Evolutionary conservation across 2,329 filamentous ascomycete species (phyloP).

Genomic region (Penicillium sp.): DNA sequence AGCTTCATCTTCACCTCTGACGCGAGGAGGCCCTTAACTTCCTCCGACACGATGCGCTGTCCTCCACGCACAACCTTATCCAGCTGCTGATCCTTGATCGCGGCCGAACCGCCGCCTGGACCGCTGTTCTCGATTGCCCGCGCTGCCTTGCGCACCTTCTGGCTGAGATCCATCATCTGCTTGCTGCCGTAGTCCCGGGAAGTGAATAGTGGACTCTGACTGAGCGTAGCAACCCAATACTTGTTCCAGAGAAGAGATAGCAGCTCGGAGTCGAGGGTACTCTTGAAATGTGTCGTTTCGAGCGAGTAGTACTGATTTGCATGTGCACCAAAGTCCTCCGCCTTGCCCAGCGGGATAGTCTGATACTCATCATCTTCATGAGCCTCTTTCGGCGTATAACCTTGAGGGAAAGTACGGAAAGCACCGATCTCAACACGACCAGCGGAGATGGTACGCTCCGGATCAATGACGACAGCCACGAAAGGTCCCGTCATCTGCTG

Average conservation of each 20-base stretch:
- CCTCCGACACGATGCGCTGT: conserved; percentile 55
- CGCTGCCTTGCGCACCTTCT: conserved; percentile 69
- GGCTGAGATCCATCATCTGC: conserved; percentile 81
- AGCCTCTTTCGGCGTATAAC: conserved; percentile 57
- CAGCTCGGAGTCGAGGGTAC: conserved; percentile 78
- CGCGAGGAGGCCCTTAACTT: conserved; percentile 45
- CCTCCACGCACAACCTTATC: conserved; percentile 55
- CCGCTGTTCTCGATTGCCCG: conserved; percentile 35
- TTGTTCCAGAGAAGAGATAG: conserved; percentile 95
- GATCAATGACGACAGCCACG: conserved; percentile 92
- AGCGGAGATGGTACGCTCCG: conserved; percentile 87
- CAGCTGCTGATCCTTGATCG: conserved; percentile 44
- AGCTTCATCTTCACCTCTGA: conserved; percentile 51
- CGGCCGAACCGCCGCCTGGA: conserved; percentile 26
- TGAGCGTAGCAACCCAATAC: conserved; percentile 90
- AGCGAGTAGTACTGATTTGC: conserved; percentile 85
- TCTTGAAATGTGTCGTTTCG: conserved; percentile 92
- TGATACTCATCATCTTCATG: conserved; percentile 45
- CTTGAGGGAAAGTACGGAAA: conserved; percentile 82
- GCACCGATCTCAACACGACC: conserved; percentile 97
- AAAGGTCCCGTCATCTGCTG: conserved; percentile 93
- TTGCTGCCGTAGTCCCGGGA: conserved; percentile 91
- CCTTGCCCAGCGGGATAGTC: conserved; percentile 80
- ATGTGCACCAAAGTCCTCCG: conserved; percentile 92
- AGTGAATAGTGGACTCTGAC: conserved; percentile 80